Percentiles rank a stretch among this genome's conserved stretches.
Evolutionary conservation across 2,329 filamentous ascomycete species (phyloP).

Genomic region (Pseudogymnoascus sp.): DNA sequence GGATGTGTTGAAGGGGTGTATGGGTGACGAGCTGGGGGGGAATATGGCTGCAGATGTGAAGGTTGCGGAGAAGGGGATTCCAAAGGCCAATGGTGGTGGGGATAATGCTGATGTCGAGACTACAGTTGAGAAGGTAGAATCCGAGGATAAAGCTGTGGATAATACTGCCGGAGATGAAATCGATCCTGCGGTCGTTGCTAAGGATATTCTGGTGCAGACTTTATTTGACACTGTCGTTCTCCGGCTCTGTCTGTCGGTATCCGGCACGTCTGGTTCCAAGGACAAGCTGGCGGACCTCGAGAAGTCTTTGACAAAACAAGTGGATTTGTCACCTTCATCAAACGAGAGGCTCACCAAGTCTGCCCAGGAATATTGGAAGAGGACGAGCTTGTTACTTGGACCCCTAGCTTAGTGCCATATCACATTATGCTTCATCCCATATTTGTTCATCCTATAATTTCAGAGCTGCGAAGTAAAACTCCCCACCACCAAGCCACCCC

Average conservation of each 20-base stretch:
- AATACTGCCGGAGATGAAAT: background rate
- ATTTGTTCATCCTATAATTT: background rate
- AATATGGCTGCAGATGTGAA: constrained; percentile 29
- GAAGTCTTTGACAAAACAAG: constrained; percentile 34
- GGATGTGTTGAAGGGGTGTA: constrained; percentile 47
- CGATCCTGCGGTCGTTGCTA: background rate
- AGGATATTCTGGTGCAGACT: constrained; percentile 49
- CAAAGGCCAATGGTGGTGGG: constrained; percentile 15
- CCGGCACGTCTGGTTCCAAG: constrained; percentile 26
- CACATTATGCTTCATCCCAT: background rate
- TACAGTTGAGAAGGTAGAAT: background rate
- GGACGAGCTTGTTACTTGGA: constrained; percentile 73
- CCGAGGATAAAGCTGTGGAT: background rate
- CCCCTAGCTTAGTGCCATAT: constrained; percentile 43
- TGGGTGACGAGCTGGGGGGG: constrained; percentile 42
- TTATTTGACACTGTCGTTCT: constrained; percentile 51
- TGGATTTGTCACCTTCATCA: constrained; percentile 41
- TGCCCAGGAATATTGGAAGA: constrained; percentile 72
- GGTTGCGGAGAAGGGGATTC: constrained; percentile 18
- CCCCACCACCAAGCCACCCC: background rate
- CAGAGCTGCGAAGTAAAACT: background rate
- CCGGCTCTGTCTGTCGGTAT: constrained; percentile 35
- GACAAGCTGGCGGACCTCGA: constrained; percentile 38
- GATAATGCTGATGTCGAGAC: constrained; percentile 8
- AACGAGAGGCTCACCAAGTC: constrained; percentile 50